Evolutionary conservation across 768 basidiomycete genomes (phyloP).

Genomic region (Asterophora lycoperdoides): DNA sequence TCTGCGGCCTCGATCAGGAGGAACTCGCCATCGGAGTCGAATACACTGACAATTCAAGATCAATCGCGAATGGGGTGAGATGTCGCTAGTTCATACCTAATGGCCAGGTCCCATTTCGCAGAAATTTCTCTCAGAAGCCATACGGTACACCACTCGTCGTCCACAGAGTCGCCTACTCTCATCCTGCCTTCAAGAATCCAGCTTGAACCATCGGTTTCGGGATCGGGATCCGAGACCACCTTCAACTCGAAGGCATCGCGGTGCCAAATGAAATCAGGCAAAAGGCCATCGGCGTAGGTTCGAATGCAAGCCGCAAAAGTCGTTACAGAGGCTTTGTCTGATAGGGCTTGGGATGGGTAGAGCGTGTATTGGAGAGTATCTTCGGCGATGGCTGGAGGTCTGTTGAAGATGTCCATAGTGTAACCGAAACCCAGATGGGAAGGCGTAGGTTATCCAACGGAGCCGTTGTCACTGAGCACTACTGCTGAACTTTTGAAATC

Average conservation of each 20-base stretch:
- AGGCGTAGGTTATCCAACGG: too few species aligned
- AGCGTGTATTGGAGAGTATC: conserved; percentile 80
- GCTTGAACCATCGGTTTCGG: conserved; percentile 24
- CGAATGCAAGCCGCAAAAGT: conserved; percentile 68
- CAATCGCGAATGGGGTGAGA: not conserved
- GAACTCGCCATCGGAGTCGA: conserved; percentile 94
- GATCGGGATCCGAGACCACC: conserved; percentile 46
- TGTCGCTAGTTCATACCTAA: conserved; percentile 52
- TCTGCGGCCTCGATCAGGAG: conserved; percentile 96
- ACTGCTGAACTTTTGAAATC: too few species aligned
- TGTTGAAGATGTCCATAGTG: conserved; percentile 66
- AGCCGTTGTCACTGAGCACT: too few species aligned
- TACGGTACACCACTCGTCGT: conserved; percentile 96
- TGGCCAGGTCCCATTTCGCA: conserved; percentile 71
- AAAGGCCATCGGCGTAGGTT: conserved; percentile 46
- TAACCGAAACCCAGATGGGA: not conserved
- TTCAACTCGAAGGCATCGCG: conserved; percentile 80
- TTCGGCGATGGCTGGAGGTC: conserved; percentile 74
- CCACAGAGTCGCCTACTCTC: conserved; percentile 94
- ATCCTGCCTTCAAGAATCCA: conserved; percentile 77
- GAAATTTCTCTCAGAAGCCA: conserved; percentile 83
- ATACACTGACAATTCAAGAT: conserved; percentile 41
- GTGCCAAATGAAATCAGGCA: conserved; percentile 75
- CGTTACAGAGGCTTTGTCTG: conserved; percentile 58
- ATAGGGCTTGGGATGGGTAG: conserved; percentile 50